Evolutionary conservation across 2,329 filamentous ascomycete genomes (phyloP).

Genomic region (Sporothrix phasma): DNA sequence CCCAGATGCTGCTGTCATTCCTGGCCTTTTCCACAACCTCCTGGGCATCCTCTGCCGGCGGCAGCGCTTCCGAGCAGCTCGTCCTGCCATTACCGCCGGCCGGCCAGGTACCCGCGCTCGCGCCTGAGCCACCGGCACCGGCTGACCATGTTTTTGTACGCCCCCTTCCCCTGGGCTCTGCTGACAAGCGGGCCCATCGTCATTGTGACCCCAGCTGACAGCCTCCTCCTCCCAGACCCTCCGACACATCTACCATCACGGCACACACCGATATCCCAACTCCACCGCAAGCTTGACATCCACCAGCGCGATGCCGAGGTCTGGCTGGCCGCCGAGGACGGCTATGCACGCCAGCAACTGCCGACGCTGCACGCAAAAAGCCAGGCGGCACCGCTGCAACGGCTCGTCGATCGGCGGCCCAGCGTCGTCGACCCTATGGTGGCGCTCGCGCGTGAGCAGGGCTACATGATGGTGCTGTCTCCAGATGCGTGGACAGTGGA

Average conservation of each 20-base stretch:
- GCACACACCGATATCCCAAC: conserved; percentile 65
- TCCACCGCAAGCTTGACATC: conserved; percentile 71
- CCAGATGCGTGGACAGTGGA: conserved; percentile 76
- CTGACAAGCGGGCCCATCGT: too few relatives aligned
- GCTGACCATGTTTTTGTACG: conserved; percentile 48
- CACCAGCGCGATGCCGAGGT: conserved; percentile 46
- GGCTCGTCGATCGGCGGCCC: conserved; percentile 68
- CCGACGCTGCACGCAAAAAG: conserved; percentile 53
- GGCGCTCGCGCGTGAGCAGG: conserved; percentile 57
- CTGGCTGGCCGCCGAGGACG: conserved; percentile 52
- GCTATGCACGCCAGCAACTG: conserved; percentile 40
- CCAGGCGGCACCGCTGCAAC: conserved; percentile 59
- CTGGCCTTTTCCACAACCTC: conserved; percentile 46
- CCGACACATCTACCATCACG: conserved; percentile 88
- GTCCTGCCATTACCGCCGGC: conserved; percentile 33
- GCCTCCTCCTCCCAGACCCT: conserved; percentile 43
- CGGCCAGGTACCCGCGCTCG: conserved; percentile 31
- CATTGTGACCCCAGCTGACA: not conserved
- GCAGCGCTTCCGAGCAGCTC: conserved; percentile 30
- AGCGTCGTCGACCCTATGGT: conserved; percentile 71
- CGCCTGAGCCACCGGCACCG: conserved; percentile 36
- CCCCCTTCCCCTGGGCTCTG: not conserved
- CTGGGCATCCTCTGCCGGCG: conserved; percentile 24
- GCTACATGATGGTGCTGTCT: conserved; percentile 56
- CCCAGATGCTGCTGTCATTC: conserved; percentile 54